Evolutionary conservation across 495 filamentous ascomycete genomes (phyloP), one percentile per base, ranked within the genome.

Genomic region (Daldinia vernicosa): DNA sequence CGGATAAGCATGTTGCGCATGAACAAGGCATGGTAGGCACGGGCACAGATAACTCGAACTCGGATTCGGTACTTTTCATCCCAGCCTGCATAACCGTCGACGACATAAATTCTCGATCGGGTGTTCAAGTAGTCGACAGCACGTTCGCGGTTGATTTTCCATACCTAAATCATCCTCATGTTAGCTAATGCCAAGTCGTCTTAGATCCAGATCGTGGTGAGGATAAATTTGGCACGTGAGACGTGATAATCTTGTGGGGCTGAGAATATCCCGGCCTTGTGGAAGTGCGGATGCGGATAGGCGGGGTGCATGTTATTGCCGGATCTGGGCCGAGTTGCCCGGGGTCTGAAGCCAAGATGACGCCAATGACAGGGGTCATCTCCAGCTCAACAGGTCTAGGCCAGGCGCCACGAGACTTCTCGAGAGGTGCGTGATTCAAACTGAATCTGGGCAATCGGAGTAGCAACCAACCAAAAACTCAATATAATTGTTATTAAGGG

Each of bases 1-100:
- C 95, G 91, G 86, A 99, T 99, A 78, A 99, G 92, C 95, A 99
- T 99, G 87, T 99, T 99, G 75, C 96, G 93, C 95, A 99, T 99
- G 92, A 99, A 99, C 66, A 99, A 88, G 70, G 95, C 95, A 87
- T 99, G 95, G 87, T 99, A 99, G 82, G 95, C 95, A 80, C 95
- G 92, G 69, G 95, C 95, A 84, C 95, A 99, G 79, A 99, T 93
- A 68, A 99, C 95, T 72, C 95, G 96, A 76, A 99, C 95, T 75
- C 89, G 92, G 85, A 99, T 98, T 66, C 94, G 88, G 87, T 99
- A 99, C 78, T 95, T 93, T 87, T 96, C 91, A 75, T 99, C 95
- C 95, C 95, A 99, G 75, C 95, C 95, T 67, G 95, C 95, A 80
- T 89, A 99, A 68, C 95, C 95, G 83, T 99, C 95, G 67, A 99